These are phyloP conservation scores for Nicotiana benthamiana DNA, from an alignment of 257 asterid species.

Conservation along the genomic window DNA sequence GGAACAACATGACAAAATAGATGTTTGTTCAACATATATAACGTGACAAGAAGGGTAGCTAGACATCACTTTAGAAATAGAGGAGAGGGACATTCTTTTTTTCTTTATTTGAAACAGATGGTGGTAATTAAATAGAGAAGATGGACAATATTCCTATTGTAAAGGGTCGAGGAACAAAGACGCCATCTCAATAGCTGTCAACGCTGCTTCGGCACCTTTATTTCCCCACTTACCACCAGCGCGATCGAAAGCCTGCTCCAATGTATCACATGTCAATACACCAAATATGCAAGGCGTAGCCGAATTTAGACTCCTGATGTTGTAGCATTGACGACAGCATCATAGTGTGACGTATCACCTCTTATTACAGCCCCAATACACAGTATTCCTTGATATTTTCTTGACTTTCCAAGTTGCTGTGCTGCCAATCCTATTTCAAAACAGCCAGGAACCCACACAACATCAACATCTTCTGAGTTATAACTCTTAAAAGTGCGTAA, in stretches of 20 bases:
- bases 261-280: slow-evolving; percentile 76
- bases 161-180: no score
- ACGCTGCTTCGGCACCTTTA: slow-evolving; percentile 88
- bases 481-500: slow-evolving; percentile 68
- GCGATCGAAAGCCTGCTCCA: slow-evolving; percentile 91
- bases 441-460: slow-evolving; percentile 96
- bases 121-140: no score
- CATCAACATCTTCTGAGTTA: slow-evolving; percentile 79
- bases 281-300: slow-evolving; percentile 98
- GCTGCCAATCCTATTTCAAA: slow-evolving; percentile 83
- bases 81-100: no score
- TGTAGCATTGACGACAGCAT: slow-evolving; percentile 94
- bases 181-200: slow-evolving; percentile 36
- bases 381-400: slow-evolving; percentile 71
- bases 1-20: no score
- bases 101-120: no score
- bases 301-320: slow-evolving; percentile 93
- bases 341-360: slow-evolving; percentile 95
- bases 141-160: no score
- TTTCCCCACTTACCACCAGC: slow-evolving; percentile 94
- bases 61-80: no score
- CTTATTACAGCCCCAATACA: slow-evolving; percentile 98
- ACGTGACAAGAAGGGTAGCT: no score
- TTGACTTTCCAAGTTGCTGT: slow-evolving; percentile 73
- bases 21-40: no score